Evolutionary conservation across 2,329 filamentous ascomycete genomes (phyloP).

Genomic region (Dactylonectria estremocensis): DNA sequence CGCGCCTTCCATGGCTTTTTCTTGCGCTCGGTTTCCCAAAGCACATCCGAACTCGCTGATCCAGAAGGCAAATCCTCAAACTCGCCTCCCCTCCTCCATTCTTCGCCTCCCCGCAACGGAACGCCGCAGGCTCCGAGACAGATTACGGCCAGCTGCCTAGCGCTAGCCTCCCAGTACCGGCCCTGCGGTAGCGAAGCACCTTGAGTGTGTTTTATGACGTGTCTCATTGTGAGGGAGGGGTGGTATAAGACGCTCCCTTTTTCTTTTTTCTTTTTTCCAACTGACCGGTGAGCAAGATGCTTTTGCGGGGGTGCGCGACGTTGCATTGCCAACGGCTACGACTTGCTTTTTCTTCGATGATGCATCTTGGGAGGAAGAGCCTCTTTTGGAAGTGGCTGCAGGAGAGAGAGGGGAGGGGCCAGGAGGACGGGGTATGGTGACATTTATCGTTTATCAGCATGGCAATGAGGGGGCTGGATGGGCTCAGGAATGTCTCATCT

Average conservation of each 20-base stretch:
- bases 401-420: background rate
- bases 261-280: background rate
- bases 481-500: background rate
- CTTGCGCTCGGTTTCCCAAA: background rate
- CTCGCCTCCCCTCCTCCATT: background rate
- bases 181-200: background rate
- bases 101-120: background rate
- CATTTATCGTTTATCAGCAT: background rate
- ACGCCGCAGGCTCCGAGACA: background rate
- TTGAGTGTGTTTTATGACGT: background rate
- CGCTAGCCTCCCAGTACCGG: background rate
- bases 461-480: background rate
- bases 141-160: background rate
- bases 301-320: conserved; percentile 6
- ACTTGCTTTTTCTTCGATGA: background rate
- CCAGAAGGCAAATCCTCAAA: background rate
- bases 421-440: background rate
- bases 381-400: background rate
- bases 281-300: conserved; percentile 1
- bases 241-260: background rate
- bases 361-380: background rate
- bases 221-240: background rate
- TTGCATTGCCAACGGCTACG: conserved; percentile 6
- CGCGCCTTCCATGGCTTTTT: background rate
- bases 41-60: background rate